phyloP scores from a whole-genome alignment of 2,329 filamentous ascomycete genomes.

The Trichoderma sp. region DNA sequence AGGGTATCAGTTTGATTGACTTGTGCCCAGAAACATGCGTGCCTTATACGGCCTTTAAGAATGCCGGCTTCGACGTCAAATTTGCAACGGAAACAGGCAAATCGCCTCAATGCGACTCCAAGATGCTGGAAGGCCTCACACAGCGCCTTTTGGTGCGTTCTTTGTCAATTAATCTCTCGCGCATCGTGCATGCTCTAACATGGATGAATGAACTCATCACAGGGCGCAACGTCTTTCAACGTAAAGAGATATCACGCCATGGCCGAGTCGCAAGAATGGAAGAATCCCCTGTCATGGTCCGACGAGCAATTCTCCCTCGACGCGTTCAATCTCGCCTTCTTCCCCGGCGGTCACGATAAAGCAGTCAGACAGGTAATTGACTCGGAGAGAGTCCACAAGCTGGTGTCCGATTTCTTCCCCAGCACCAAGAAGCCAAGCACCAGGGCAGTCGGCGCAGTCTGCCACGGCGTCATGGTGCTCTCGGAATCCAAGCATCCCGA shows the following conservation, averaged over 20 bases:
- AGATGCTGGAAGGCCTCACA: slow-evolving; percentile 54
- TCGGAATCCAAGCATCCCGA: slow-evolving; percentile 46
- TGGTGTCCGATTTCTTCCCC: slow-evolving; percentile 53
- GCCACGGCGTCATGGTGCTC: slow-evolving; percentile 58
- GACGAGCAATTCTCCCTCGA: slow-evolving; percentile 49
- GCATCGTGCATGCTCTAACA: not conserved
- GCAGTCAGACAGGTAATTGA: slow-evolving; percentile 56
- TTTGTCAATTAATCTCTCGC: not conserved
- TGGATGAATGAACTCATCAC: not conserved
- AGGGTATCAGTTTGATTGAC: not conserved
- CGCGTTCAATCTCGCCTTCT: slow-evolving; percentile 52
- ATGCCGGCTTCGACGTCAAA: slow-evolving; percentile 51
- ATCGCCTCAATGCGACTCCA: slow-evolving; percentile 52
- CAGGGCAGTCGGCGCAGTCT: slow-evolving; percentile 54
- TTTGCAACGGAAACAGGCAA: slow-evolving; percentile 57
- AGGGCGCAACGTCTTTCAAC: slow-evolving; percentile 51
- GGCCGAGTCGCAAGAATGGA: slow-evolving; percentile 47
- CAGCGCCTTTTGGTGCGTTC: slow-evolving; percentile 52
- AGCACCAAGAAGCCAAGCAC: slow-evolving; percentile 48
- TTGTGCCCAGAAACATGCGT: slow-evolving; percentile 51
- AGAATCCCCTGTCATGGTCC: slow-evolving; percentile 51
- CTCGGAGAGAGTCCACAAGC: slow-evolving; percentile 48
- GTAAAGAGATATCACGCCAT: slow-evolving; percentile 50
- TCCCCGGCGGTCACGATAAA: slow-evolving; percentile 60
- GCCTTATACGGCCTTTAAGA: slow-evolving; percentile 53